Evolutionary conservation across 2,329 filamentous ascomycete species (phyloP), one percentile per base, ranked within the genome.

Genomic region (Aspergillus puulaauensis): DNA sequence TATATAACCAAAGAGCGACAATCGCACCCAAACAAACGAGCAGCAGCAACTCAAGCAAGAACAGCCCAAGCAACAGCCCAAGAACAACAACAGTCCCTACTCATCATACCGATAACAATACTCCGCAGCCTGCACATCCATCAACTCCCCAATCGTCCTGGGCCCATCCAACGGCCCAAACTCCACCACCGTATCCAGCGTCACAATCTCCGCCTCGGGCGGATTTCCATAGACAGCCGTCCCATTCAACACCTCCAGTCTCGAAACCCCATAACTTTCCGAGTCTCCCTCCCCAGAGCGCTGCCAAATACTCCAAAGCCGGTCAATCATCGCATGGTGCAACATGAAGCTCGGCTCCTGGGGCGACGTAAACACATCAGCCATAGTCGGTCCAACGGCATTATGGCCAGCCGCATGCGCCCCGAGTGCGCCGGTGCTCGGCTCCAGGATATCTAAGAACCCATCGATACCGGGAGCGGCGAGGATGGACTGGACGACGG

Each of bases 321-420:
- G 55, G 35, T 62, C 60, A 17, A 60, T 53, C 52, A 56, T 56
- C 6, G 37, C 55, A 56, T 62, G 60, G 35, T 62, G 60, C n/a
- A 60, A 27, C 47, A 56, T 56, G 21, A 62, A 62, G 3, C 51
- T 24, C 11, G 60, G 60, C 17, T 62, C 60, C 40, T 62, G 60
- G 23, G 55, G 52, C 7, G 48, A 52, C 15, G 58, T 24, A 54
- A 52, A 62, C n/a, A 52, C 44, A 52, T 62, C 60, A 17, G 14
- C n/a, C 58, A 62, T 58, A 4, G 52, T 54, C 3, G 43, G 44
- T 1, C 60, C 60, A 2, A 60, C 27, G 8, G 52, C n/a, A 4
- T 43, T 15, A 46, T 62, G 60, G 1, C 55, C 60, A 7, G 31
- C 58, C 2, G 45, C 52, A 35, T 62, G 60, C 0, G 60, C 33